Conservation (phyloP, 192 early-diverging fungal species). For the Coemansia sp. region DNA sequence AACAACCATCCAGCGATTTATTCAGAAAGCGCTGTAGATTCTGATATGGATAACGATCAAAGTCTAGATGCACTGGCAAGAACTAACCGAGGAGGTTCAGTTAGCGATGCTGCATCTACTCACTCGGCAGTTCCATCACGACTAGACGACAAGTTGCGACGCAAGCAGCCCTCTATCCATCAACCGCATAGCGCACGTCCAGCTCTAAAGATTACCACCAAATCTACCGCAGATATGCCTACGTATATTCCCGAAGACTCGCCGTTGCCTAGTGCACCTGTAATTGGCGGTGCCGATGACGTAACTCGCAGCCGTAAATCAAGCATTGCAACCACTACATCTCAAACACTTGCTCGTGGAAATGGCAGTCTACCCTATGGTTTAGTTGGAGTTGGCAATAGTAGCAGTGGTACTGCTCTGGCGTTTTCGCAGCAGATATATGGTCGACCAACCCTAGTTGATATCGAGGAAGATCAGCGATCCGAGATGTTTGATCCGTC, state of each 20-base stretch:
- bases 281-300: constrained; percentile 28
- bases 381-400: background rate
- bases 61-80: background rate
- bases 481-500: constrained; percentile 52
- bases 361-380: background rate
- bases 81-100: constrained; percentile 14
- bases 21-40: background rate
- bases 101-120: constrained; percentile 19
- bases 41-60: constrained; percentile 3
- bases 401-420: background rate
- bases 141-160: constrained; percentile 24
- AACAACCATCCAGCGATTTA: constrained; percentile 5
- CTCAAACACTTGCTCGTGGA: constrained; percentile 15
- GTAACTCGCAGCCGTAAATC: constrained; percentile 41
- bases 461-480: constrained; percentile 53
- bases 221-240: constrained; percentile 30
- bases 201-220: constrained; percentile 39
- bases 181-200: constrained; percentile 31
- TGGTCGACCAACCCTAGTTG: constrained; percentile 38
- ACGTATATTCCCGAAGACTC: constrained; percentile 34
- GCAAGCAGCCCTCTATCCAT: constrained; percentile 15
- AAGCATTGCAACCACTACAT: constrained; percentile 34
- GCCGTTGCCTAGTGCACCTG: constrained; percentile 21
- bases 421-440: constrained; percentile 10
- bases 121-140: constrained; percentile 16